These are phyloP conservation scores for Meredithiella fracta DNA, from an alignment of 2,329 filamentous ascomycete genomes.

Conservation along the genomic window DNA sequence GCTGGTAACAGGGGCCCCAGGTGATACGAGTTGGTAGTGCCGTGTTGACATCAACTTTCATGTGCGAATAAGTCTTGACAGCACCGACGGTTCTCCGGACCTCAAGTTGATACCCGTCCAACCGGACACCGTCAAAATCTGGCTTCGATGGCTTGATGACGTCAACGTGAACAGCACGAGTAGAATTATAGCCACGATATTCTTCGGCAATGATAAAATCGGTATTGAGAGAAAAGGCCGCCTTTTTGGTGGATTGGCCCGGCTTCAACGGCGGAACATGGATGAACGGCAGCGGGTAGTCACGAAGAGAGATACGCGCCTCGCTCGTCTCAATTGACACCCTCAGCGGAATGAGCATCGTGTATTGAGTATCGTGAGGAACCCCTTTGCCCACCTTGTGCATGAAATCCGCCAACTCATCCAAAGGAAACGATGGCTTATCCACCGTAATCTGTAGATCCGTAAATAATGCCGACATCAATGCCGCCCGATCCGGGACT, in stretches of 20 bases:
- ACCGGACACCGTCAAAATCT: conserved; percentile 10
- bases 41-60: conserved; percentile 83
- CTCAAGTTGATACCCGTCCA: conserved; percentile 58
- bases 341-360: conserved; percentile 76
- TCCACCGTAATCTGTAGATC: conserved; percentile 77
- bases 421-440: conserved; percentile 78
- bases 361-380: conserved; percentile 79
- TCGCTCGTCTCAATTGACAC: conserved; percentile 83
- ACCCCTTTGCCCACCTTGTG: conserved; percentile 91
- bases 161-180: conserved; percentile 62
- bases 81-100: conserved; percentile 83
- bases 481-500: conserved; percentile 66
- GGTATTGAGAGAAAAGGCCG: conserved; percentile 68
- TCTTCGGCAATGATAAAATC: conserved; percentile 96
- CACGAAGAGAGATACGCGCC: conserved; percentile 66
- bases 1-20: conserved; percentile 95
- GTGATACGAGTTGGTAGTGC: conserved; percentile 82
- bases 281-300: conserved; percentile 83
- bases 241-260: conserved; percentile 61
- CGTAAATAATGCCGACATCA: conserved; percentile 65
- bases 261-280: conserved; percentile 74
- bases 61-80: conserved; percentile 91
- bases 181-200: conserved; percentile 64
- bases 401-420: conserved; percentile 68
- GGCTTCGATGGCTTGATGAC: conserved; percentile 50